phyloP scores from a whole-genome alignment of 2,329 filamentous ascomycete genomes.

The Colletotrichum sp. region DNA sequence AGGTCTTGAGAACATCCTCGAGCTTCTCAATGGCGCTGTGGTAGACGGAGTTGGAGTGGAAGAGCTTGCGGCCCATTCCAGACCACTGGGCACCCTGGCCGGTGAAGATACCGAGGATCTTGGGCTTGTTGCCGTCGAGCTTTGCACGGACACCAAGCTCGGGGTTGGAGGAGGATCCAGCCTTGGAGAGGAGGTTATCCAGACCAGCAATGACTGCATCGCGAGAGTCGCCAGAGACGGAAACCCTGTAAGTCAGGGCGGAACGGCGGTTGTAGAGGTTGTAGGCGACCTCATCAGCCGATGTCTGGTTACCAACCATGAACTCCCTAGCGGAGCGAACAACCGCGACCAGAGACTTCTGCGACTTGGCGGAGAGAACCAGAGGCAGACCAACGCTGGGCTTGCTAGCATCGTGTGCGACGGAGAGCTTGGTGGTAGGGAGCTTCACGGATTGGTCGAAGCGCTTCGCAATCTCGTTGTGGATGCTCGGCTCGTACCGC shows the following conservation, averaged over 20 bases:
- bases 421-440: neutral
- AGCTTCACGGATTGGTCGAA: neutral
- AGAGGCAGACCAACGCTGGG: neutral
- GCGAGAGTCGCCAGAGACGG: neutral
- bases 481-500: slow-evolving; percentile 11
- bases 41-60: slow-evolving; percentile 10
- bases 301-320: neutral
- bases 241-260: slow-evolving; percentile 8
- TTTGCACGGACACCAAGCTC: slow-evolving; percentile 17
- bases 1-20: slow-evolving; percentile 10
- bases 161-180: neutral
- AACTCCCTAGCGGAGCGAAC: slow-evolving; percentile 3
- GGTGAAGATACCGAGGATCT: slow-evolving; percentile 34
- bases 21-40: slow-evolving; percentile 20
- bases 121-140: slow-evolving; percentile 8
- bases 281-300: slow-evolving; percentile 10
- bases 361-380: slow-evolving; percentile 17
- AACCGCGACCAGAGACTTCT: slow-evolving; percentile 15
- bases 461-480: slow-evolving; percentile 8
- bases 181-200: slow-evolving; percentile 9
- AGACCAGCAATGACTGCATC: neutral
- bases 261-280: slow-evolving; percentile 9
- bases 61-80: slow-evolving; percentile 34
- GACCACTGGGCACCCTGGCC: slow-evolving; percentile 39
- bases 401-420: neutral